These are phyloP conservation scores for Gymnopilus junonius DNA, from an alignment of 768 basidiomycete genomes.

Conservation along the genomic window DNA sequence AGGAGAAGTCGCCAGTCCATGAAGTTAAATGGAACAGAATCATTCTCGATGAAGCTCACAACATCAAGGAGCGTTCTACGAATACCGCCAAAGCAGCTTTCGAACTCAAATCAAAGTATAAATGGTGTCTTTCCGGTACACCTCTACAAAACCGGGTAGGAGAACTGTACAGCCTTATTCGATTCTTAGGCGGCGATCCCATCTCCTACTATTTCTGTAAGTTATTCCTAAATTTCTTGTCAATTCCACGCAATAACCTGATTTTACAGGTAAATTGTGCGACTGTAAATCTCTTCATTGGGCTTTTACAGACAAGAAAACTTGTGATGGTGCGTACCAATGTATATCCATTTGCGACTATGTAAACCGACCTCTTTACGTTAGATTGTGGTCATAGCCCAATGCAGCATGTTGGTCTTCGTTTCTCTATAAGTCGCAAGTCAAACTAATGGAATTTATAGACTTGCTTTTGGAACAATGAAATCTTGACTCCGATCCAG, in stretches of 20 bases:
- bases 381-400: constrained; percentile 84
- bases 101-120: constrained; percentile 76
- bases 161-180: constrained; percentile 92
- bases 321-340: constrained; percentile 72
- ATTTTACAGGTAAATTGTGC: constrained; percentile 77
- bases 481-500: constrained; percentile 96
- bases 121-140: constrained; percentile 97
- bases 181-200: constrained; percentile 92
- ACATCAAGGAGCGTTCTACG: constrained; percentile 93
- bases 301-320: constrained; percentile 82
- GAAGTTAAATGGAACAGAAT: constrained; percentile 83
- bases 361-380: neutral
- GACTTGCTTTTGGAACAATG: constrained; percentile 97
- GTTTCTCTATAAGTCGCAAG: neutral
- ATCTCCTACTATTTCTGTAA: constrained; percentile 91
- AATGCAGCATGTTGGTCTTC: constrained; percentile 65
- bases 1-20: constrained; percentile 88
- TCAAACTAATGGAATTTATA: constrained; percentile 27
- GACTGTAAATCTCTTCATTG: constrained; percentile 96
- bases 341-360: neutral
- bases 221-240: constrained; percentile 26
- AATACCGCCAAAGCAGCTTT: constrained; percentile 99
- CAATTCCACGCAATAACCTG: neutral
- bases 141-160: constrained; percentile 99
- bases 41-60: constrained; percentile 93